Percentiles rank a stretch among this genome's conserved stretches.
Conservation (phyloP, 2,329 filamentous ascomycete species). For the Berkeleyomyces basicola region DNA sequence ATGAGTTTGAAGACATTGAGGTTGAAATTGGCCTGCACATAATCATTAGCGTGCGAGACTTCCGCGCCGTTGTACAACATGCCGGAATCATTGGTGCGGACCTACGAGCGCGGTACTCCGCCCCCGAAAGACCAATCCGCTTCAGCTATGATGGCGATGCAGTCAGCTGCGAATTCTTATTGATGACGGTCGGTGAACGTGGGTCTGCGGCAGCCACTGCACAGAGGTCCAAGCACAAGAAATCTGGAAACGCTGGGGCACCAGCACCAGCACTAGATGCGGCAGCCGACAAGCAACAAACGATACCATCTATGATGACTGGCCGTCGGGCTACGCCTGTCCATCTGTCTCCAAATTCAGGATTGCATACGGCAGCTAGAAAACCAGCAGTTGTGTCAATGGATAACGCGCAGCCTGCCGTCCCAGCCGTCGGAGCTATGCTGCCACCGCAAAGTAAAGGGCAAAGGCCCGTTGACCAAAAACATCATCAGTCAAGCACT, state of each 20-base stretch:
- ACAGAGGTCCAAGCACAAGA: conserved; percentile 29
- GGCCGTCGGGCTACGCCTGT: neutral
- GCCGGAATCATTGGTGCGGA: conserved; percentile 52
- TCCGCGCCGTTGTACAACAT: conserved; percentile 62
- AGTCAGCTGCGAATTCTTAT: conserved; percentile 57
- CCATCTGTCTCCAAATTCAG: neutral
- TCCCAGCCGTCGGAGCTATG: conserved; percentile 17
- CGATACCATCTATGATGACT: neutral
- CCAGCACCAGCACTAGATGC: conserved; percentile 17
- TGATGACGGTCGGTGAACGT: conserved; percentile 65
- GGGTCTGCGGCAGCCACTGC: conserved; percentile 24
- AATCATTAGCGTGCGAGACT: conserved; percentile 68
- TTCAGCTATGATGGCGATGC: conserved; percentile 54
- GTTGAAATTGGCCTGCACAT: conserved; percentile 64
- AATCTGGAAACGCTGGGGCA: neutral
- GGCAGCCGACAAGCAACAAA: neutral
- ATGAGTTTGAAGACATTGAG: conserved; percentile 60
- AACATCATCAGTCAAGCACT: neutral
- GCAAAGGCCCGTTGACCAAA: neutral
- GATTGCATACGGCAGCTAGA: neutral
- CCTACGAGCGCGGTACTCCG: conserved; percentile 52
- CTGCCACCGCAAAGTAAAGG: conserved; percentile 17
- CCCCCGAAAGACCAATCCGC: conserved; percentile 54
- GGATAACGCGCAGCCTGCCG: conserved; percentile 21
- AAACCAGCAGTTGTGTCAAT: neutral